A percentile compares a stretch with the other conserved stretches of the same genome.
These are phyloP conservation scores for Aspergillus sp. DNA, from an alignment of 2,329 filamentous ascomycete genomes.

Conservation along the genomic window DNA sequence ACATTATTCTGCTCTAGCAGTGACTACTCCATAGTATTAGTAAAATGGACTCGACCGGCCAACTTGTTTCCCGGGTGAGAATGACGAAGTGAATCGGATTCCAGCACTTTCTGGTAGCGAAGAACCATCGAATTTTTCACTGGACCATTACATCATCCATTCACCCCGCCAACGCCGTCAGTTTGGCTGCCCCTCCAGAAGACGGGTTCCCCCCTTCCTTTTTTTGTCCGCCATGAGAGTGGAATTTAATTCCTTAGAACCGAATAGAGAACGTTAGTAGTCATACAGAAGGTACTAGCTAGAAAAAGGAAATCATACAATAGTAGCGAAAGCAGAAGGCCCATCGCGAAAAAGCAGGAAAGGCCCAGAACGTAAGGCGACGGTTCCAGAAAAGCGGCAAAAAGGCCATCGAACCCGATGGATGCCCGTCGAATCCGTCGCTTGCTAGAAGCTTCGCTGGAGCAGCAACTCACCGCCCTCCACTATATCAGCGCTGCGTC, in stretches of 20 bases:
- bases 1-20: too few species aligned
- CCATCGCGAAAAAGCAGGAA: background rate
- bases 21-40: too few species aligned
- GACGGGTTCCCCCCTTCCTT: too few species aligned
- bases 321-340: background rate
- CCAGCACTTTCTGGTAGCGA: background rate
- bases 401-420: constrained; percentile 36
- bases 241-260: background rate
- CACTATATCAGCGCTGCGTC: constrained; percentile 40
- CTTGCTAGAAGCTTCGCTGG: constrained; percentile 44
- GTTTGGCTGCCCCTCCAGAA: background rate
- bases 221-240: background rate
- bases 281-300: background rate
- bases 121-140: background rate
- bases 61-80: background rate
- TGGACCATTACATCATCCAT: constrained; percentile 9
- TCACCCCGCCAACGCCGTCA: constrained; percentile 4
- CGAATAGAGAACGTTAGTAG: background rate
- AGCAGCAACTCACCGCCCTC: constrained; percentile 39
- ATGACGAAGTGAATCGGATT: background rate
- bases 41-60: too few species aligned
- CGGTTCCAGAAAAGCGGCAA: constrained; percentile 6
- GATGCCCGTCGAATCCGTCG: constrained; percentile 37
- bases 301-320: background rate
- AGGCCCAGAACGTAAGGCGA: background rate